phyloP scores from a whole-genome alignment of 2,329 filamentous ascomycete species.

The Akanthomyces dipterigenus region DNA sequence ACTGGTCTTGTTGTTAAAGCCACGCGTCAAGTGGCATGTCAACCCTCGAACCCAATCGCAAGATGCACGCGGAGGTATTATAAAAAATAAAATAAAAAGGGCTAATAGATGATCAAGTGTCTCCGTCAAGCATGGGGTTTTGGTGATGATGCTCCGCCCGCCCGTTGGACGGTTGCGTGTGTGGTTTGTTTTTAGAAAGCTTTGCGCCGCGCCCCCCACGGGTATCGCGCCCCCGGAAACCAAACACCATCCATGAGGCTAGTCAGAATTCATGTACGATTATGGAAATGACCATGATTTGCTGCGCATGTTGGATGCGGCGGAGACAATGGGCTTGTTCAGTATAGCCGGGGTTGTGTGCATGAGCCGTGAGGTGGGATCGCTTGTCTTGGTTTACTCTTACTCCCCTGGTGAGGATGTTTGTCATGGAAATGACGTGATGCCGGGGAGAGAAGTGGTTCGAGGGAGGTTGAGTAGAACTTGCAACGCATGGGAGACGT shows the following conservation, averaged over 20 bases:
- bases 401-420: too few species aligned
- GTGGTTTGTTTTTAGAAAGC: constrained; percentile 2
- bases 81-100: background rate
- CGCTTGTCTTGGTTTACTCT: too few species aligned
- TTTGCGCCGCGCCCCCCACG: background rate
- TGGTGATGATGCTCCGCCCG: background rate
- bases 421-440: too few species aligned
- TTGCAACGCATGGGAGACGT: too few species aligned
- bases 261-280: too few species aligned
- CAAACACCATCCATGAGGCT: background rate
- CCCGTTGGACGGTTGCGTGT: background rate
- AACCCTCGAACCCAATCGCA: background rate
- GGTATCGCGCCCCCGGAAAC: constrained; percentile 1
- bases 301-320: background rate
- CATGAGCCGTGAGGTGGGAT: too few species aligned
- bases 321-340: too few species aligned
- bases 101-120: background rate
- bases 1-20: background rate
- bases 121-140: background rate
- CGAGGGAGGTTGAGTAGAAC: too few species aligned
- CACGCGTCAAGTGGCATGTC: background rate
- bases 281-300: too few species aligned
- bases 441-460: too few species aligned
- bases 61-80: background rate
- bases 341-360: too few species aligned